Percentiles rank a stretch among this genome's conserved stretches.
Conservation (phyloP, 1,284 basidiomycete species). For the Vanrija pseudolonga region DNA sequence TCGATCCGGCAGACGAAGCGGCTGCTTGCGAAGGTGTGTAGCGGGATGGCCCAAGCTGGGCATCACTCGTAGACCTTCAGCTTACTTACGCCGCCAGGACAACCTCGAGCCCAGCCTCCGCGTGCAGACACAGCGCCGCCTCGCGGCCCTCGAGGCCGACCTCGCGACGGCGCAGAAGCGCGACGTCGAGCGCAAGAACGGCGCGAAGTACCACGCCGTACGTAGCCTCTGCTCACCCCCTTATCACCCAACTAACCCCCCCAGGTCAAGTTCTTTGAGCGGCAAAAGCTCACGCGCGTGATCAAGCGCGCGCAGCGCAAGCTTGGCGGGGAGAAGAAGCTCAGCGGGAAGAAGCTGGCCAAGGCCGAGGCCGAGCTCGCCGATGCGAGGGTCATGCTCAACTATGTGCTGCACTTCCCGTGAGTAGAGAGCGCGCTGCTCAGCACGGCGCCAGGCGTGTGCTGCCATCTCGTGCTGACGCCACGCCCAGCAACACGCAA, state of each 20-base stretch:
- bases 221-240: conserved; percentile 5
- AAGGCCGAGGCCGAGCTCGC: conserved; percentile 54
- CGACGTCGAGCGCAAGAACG: conserved; percentile 66
- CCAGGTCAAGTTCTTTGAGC: conserved; percentile 78
- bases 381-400: conserved; percentile 67
- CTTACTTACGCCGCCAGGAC: conserved; percentile 56
- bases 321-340: conserved; percentile 25
- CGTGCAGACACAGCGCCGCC: conserved; percentile 68
- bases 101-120: conserved; percentile 71
- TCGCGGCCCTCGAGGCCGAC: conserved; percentile 70
- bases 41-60: not conserved
- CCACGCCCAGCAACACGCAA: conserved; percentile 60
- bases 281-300: conserved; percentile 72
- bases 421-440: conserved; percentile 46
- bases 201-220: conserved; percentile 70
- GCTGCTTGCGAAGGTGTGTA: conserved; percentile 66
- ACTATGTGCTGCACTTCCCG: conserved; percentile 66
- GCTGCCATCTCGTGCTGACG: too few species aligned
- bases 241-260: too few species aligned
- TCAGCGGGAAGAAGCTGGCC: conserved; percentile 44
- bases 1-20: conserved; percentile 71
- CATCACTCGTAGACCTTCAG: too few species aligned
- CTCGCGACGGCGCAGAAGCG: conserved; percentile 60
- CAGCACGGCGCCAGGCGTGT: too few species aligned
- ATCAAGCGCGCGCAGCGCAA: conserved; percentile 61